phyloP scores from a whole-genome alignment of 2,329 filamentous ascomycete species.

The Elsinoe batatas region DNA sequence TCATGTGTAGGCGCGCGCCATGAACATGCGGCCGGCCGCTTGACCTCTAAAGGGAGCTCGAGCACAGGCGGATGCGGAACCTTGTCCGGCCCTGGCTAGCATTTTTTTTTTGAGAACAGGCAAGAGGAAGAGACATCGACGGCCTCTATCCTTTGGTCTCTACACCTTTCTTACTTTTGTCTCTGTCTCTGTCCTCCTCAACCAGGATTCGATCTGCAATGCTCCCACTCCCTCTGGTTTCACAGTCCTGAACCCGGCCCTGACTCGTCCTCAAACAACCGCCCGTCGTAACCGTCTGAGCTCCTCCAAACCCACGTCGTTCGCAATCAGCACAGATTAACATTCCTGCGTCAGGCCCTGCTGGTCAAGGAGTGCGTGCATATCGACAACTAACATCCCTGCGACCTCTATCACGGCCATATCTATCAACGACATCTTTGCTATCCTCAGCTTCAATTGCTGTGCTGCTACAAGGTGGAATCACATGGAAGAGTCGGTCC shows the following conservation, averaged over 20 bases:
- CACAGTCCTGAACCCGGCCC: slow-evolving; percentile 2
- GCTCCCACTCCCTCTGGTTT: background rate
- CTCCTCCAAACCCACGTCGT: slow-evolving; percentile 9
- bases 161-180: background rate
- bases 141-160: background rate
- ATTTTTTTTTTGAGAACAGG: background rate
- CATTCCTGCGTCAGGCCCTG: background rate
- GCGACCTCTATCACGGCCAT: background rate
- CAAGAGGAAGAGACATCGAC: background rate
- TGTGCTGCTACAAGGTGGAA: background rate
- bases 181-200: background rate
- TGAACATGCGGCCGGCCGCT: background rate
- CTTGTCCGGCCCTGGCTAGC: background rate
- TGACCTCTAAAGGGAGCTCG: background rate
- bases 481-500: slow-evolving; percentile 11
- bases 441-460: background rate
- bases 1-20: background rate
- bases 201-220: slow-evolving; percentile 9
- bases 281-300: background rate
- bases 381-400: background rate
- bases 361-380: background rate
- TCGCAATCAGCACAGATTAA: slow-evolving; percentile 7
- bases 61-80: background rate
- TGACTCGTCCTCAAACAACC: slow-evolving; percentile 9
- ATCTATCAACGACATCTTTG: background rate